Evolutionary conservation across 768 basidiomycete genomes (phyloP).

Genomic region (Mycena rosella): DNA sequence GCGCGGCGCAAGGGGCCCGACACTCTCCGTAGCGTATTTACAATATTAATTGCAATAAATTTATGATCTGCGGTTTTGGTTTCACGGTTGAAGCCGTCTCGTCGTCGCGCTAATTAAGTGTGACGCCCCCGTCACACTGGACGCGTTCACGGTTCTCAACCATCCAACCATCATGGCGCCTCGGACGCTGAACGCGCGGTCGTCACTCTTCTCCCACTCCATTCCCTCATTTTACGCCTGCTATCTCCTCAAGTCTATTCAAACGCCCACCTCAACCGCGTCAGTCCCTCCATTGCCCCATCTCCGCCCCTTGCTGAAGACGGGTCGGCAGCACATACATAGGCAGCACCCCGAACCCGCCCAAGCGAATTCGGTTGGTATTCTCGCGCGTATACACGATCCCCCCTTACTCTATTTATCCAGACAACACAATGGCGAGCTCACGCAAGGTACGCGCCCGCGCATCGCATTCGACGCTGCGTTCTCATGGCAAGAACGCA

Average conservation of each 20-base stretch:
- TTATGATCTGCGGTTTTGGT: too few species aligned
- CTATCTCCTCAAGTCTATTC: constrained; percentile 81
- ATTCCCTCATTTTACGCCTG: constrained; percentile 85
- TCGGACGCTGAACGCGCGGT: constrained; percentile 30
- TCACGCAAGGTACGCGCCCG: constrained; percentile 60
- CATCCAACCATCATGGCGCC: not conserved
- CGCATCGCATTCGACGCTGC: not conserved
- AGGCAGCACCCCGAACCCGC: constrained; percentile 78
- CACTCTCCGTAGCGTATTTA: too few species aligned
- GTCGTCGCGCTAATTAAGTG: constrained; percentile 3
- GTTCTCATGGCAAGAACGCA: constrained; percentile 1
- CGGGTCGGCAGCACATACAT: constrained; percentile 72
- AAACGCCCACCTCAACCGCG: constrained; percentile 63
- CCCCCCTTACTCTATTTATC: constrained; percentile 7
- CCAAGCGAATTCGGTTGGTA: constrained; percentile 69
- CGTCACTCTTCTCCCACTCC: constrained; percentile 52
- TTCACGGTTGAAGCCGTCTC: too few species aligned
- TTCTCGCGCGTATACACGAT: not conserved
- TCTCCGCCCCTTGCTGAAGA: constrained; percentile 11
- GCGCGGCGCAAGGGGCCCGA: too few species aligned
- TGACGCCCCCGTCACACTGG: not conserved
- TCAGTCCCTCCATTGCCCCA: constrained; percentile 37
- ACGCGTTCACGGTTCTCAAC: too few species aligned
- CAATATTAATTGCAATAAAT: too few species aligned
- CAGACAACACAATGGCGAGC: constrained; percentile 87